These are phyloP conservation scores for Rhizopus arrhizus DNA, from an alignment of 371 early-diverging fungal genomes.

Conservation along the genomic window DNA sequence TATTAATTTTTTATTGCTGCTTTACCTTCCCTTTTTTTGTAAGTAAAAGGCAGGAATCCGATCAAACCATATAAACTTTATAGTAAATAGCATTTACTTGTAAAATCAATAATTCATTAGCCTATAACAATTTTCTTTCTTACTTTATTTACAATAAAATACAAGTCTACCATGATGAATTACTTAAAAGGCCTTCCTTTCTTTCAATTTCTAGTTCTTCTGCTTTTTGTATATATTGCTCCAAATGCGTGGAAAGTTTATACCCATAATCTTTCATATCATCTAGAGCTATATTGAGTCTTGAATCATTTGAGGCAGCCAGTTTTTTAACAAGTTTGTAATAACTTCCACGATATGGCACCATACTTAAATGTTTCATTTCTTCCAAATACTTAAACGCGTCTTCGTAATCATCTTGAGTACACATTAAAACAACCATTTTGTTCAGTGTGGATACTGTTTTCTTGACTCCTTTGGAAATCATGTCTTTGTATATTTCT, in stretches of 20 bases:
- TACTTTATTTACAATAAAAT: too few species aligned
- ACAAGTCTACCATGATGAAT: too few species aligned
- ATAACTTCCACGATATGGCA: conserved; percentile 63
- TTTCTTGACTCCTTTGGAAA: conserved; percentile 38
- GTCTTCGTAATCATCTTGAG: conserved; percentile 70
- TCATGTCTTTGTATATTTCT: conserved; percentile 45
- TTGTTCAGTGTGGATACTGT: conserved; percentile 56
- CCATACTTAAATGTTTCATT: conserved; percentile 64
- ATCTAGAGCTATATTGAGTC: conserved; percentile 62
- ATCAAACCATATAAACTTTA: too few species aligned
- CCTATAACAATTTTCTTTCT: too few species aligned
- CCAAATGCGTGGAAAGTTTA: conserved; percentile 20
- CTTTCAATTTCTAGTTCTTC: neutral
- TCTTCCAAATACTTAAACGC: conserved; percentile 76
- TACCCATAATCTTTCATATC: conserved; percentile 74
- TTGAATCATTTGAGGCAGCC: conserved; percentile 62
- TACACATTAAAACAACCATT: conserved; percentile 59
- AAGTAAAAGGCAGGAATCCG: too few species aligned
- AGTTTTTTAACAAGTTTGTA: conserved; percentile 63
- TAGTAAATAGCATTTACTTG: too few species aligned
- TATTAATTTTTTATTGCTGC: too few species aligned
- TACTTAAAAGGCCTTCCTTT: too few species aligned
- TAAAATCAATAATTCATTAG: too few species aligned
- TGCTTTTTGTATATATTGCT: conserved; percentile 15
- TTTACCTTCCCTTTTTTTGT: too few species aligned